Conservation (phyloP, 305 asterid species). For the Fraxinus velutina region DNA sequence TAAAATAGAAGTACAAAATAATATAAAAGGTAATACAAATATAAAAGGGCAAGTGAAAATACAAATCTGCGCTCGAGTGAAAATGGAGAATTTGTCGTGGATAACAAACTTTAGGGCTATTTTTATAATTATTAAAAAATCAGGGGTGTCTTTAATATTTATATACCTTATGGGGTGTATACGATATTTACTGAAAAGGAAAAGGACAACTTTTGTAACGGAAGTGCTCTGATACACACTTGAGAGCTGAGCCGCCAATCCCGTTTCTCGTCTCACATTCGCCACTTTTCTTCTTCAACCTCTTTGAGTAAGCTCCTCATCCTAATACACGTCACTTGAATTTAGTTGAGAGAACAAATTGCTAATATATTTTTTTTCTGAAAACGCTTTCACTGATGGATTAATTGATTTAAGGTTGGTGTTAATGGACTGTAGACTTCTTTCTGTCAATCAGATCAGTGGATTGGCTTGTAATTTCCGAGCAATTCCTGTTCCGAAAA, state of each 20-base stretch:
- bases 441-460: constrained; percentile 47
- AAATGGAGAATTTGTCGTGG: not conserved
- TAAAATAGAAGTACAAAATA: not conserved
- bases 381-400: not conserved
- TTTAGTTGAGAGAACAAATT: not conserved
- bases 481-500: constrained; percentile 27
- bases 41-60: not conserved
- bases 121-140: not conserved
- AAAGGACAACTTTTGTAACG: not conserved
- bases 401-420: constrained; percentile 35
- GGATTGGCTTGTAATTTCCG: constrained; percentile 32
- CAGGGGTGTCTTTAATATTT: not conserved
- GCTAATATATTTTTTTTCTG: not conserved
- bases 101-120: not conserved
- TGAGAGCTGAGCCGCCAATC: not conserved
- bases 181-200: not conserved
- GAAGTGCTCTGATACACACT: not conserved
- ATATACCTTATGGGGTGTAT: not conserved
- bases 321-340: not conserved
- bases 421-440: constrained; percentile 70
- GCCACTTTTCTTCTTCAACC: not conserved
- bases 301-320: not conserved
- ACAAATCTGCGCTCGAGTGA: not conserved
- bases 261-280: not conserved
- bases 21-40: not conserved